Evolutionary conservation across 2,329 filamentous ascomycete genomes (phyloP).

Genomic region (Alternaria viburni): DNA sequence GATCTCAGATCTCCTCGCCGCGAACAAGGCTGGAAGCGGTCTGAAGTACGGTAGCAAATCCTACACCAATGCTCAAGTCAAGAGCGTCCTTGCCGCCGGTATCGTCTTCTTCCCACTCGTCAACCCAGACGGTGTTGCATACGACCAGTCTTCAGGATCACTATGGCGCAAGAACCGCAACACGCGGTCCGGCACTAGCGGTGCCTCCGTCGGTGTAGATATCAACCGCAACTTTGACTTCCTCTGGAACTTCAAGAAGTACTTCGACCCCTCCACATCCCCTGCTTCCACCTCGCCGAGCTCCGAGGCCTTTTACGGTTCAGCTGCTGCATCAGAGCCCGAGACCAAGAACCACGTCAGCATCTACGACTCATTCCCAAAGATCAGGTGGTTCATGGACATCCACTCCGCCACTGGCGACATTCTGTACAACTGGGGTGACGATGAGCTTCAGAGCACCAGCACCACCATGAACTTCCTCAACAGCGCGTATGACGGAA

Average conservation of each 20-base stretch:
- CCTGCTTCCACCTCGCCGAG: constrained; percentile 54
- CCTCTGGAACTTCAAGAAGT: constrained; percentile 61
- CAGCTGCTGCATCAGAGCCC: constrained; percentile 60
- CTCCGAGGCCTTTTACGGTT: constrained; percentile 60
- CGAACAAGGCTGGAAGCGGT: constrained; percentile 57
- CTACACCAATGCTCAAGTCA: constrained; percentile 61
- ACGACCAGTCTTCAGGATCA: constrained; percentile 41
- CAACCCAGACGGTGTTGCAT: constrained; percentile 46
- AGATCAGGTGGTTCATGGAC: constrained; percentile 64
- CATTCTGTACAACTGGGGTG: constrained; percentile 65
- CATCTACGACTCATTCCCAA: constrained; percentile 57
- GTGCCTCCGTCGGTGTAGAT: constrained; percentile 39
- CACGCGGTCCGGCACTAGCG: constrained; percentile 48
- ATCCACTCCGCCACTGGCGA: constrained; percentile 62
- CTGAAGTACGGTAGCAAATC: constrained; percentile 60
- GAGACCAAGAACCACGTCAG: constrained; percentile 63
- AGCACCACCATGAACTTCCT: constrained; percentile 59
- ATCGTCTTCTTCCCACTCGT: constrained; percentile 58
- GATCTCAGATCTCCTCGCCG: constrained; percentile 62
- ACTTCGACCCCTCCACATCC: constrained; percentile 49
- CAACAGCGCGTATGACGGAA: constrained; percentile 60
- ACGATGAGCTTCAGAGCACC: constrained; percentile 59
- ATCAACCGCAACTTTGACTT: constrained; percentile 58
- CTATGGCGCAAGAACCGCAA: constrained; percentile 49
- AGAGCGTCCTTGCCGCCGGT: constrained; percentile 58